A percentile compares a stretch with the other conserved stretches of the same genome.
These are phyloP conservation scores for Picea mariana DNA, from an alignment of 83 land plant species.

Conservation along the genomic window DNA sequence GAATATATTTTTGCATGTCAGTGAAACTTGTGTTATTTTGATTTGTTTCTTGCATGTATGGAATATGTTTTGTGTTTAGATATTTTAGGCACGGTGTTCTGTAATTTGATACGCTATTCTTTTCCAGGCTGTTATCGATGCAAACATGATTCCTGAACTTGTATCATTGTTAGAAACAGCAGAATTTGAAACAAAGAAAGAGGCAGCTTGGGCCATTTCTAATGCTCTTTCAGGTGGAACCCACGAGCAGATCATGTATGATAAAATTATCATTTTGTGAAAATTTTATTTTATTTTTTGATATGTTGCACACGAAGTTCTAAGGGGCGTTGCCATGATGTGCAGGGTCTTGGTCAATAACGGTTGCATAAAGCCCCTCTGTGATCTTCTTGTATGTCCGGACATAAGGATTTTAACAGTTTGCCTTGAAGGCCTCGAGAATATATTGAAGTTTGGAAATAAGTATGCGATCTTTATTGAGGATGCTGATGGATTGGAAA, in stretches of 20 bases:
- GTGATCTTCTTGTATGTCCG: constrained; percentile 42
- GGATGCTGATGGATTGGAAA: constrained; percentile 75
- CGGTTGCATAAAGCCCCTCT: constrained; percentile 62
- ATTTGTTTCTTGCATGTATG: background rate
- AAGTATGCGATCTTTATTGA: constrained; percentile 55
- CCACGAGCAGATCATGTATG: constrained; percentile 1
- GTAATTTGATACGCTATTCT: background rate
- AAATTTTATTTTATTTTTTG: background rate
- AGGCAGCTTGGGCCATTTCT: constrained; percentile 4
- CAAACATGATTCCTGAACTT: constrained; percentile 12
- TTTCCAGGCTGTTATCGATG: constrained; percentile 14
- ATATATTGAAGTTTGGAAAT: constrained; percentile 42
- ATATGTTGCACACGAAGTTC: background rate
- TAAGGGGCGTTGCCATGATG: too few species aligned
- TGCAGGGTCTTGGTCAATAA: constrained; percentile 48
- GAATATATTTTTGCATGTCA: too few species aligned
- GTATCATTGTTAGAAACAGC: background rate
- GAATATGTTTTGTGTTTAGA: background rate
- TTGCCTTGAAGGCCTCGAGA: constrained; percentile 40
- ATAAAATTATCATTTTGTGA: background rate
- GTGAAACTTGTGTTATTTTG: background rate
- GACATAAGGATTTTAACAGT: constrained; percentile 30
- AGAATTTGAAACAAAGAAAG: constrained; percentile 3
- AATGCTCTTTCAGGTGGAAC: constrained; percentile 1
- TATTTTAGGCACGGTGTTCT: background rate